Evolutionary conservation across 352 stramenopile genomes (phyloP).

Genomic region (Hyaloperonospora brassicae): DNA sequence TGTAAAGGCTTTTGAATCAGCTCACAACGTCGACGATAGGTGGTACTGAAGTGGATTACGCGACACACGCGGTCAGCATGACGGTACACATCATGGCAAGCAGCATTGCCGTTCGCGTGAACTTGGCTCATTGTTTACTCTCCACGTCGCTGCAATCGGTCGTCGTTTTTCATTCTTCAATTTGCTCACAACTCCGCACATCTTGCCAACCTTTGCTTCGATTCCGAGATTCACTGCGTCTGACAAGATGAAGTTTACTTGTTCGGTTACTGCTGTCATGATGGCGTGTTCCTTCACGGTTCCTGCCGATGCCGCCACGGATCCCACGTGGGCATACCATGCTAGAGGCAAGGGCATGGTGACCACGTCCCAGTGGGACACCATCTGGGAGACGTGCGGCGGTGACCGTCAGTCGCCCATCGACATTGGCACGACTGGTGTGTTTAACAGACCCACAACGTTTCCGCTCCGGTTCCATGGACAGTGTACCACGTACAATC

Average conservation of each 20-base stretch:
- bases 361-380: slow-evolving; percentile 20
- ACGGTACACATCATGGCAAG: too few species aligned
- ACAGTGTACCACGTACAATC: slow-evolving; percentile 15
- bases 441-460: slow-evolving; percentile 3
- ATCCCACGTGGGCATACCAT: slow-evolving; percentile 27
- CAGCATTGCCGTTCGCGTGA: too few species aligned
- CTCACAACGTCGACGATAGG: too few species aligned
- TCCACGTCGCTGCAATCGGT: too few species aligned
- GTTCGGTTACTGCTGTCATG: slow-evolving; percentile 14
- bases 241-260: slow-evolving; percentile 20
- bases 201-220: too few species aligned
- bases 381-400: slow-evolving; percentile 19
- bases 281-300: slow-evolving; percentile 14
- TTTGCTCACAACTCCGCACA: too few species aligned
- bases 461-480: slow-evolving; percentile 13
- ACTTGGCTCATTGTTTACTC: too few species aligned
- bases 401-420: slow-evolving; percentile 39
- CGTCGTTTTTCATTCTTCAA: too few species aligned
- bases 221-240: too few species aligned
- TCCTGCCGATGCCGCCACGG: slow-evolving; percentile 10
- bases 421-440: slow-evolving; percentile 25
- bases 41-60: too few species aligned
- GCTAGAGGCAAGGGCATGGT: slow-evolving; percentile 19
- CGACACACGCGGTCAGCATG: too few species aligned
- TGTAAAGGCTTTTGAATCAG: too few species aligned